phyloP scores from a whole-genome alignment of 345 rosid species.

The Lenwebbia sp. region DNA sequence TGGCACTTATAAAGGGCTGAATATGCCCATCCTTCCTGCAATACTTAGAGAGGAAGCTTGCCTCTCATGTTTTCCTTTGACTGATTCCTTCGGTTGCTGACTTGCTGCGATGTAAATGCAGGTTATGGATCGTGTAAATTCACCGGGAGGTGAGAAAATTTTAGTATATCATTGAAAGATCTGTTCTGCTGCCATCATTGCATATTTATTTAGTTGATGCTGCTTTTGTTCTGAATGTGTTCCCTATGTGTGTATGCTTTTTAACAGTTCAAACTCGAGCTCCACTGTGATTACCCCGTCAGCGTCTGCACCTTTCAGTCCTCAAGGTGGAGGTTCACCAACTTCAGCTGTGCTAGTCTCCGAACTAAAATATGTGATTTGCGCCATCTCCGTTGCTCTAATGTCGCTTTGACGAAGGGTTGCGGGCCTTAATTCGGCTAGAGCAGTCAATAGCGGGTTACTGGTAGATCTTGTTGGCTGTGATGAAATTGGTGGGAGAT shows the following conservation, averaged over 20 bases:
- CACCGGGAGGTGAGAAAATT: slow-evolving; percentile 2
- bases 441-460: not conserved
- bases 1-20: not conserved
- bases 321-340: not conserved
- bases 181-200: not conserved
- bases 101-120: not conserved
- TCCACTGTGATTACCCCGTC: not conserved
- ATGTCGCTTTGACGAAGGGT: not conserved
- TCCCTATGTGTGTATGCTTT: not conserved
- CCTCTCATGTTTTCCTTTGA: not conserved
- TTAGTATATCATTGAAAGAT: not conserved
- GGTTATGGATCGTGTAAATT: not conserved
- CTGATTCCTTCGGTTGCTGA: not conserved
- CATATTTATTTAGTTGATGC: not conserved
- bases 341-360: not conserved
- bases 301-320: not conserved
- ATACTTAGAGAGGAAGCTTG: not conserved
- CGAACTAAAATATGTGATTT: not conserved
- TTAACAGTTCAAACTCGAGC: slow-evolving; percentile 1
- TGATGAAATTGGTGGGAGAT: not conserved
- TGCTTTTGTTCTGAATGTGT: not conserved
- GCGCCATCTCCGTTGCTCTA: not conserved
- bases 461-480: not conserved
- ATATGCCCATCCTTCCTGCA: not conserved
- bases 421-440: not conserved